Base-by-base conservation (phyloP, 2,329 filamentous ascomycete species). In the Fusarium sp. region DNA sequence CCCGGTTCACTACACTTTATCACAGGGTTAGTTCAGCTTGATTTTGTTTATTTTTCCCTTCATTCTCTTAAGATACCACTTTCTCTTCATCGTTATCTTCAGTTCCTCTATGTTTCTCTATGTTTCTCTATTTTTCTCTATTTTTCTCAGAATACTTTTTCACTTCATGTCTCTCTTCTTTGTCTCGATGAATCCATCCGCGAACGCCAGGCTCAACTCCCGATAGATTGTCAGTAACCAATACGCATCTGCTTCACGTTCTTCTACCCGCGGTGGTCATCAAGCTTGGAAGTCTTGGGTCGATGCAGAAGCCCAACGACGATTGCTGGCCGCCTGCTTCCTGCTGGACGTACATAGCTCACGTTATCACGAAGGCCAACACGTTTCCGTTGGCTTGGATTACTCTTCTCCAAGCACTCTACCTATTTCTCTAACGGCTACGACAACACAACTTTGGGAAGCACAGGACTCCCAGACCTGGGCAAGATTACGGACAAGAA, bases 311-410 rank as follows among this genome's bases (percentile, higher is more conserved):
- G 80, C 84, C 9, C 80, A 80, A 56, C 84, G 85, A 57, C 84
- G 88, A 42, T 80, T 89, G 28, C 77, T 88, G n/a, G 80, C 84
- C 34, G 84, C 83, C 15, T 89, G 86, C 76, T 88, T 89, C 75
- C 76, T 88, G 54, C 78, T 87, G 57, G 87, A 89, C 73, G 80
- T 84, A 8, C 87, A 89, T 63, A 82, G 85, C 72, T 83, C 85
- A 65, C 79, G 84, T 65, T 89, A 87, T 70, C 81, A 85, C 53
- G 84, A 89, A 75, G 84, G 86, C 66, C 80, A 79, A 19, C 77
- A 78, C 38, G 76, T 77, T 26, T 43, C 59, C 2, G 55, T 76
- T 33, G 79, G 79, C 43, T 77, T 83, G 69, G 77, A 84, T 64
- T 76, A 79, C 46, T 73, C 74, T 34, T 73, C 75, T 57, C 71